Conservation (phyloP, 139 green algal genomes). For the Ulvella scutata region DNA sequence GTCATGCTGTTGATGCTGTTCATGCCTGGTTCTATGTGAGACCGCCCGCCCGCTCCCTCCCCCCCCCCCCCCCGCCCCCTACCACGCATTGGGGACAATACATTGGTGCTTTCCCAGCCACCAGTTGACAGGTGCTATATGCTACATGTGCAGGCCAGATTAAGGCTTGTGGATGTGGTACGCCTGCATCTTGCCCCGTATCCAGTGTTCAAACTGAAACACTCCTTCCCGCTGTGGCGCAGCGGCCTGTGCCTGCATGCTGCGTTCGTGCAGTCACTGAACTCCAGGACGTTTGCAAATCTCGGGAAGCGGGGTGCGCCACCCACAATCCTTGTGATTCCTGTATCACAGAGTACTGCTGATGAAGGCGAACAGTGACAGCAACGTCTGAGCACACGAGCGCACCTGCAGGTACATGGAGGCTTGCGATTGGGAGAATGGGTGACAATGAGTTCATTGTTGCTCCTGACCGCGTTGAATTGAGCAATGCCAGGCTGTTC, state of each 20-base stretch:
- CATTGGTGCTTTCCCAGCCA: neutral
- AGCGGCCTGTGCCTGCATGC: slow-evolving; percentile 2
- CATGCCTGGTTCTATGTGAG: neutral
- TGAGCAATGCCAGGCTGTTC: neutral
- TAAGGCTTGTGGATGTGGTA: neutral
- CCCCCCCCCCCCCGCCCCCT: too few species aligned
- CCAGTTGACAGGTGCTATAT: neutral
- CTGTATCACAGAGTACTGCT: too few species aligned
- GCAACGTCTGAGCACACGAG: too few species aligned
- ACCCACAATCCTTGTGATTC: too few species aligned
- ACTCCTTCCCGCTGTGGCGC: neutral
- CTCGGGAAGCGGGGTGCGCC: neutral
- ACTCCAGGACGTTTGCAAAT: neutral
- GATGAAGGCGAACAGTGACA: neutral
- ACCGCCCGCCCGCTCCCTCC: neutral
- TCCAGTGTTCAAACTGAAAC: neutral
- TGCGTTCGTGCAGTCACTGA: neutral
- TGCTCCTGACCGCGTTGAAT: neutral
- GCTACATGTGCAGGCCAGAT: neutral
- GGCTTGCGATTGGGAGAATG: neutral
- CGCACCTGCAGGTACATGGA: neutral
- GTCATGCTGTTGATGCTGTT: neutral
- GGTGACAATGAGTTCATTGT: neutral
- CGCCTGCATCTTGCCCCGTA: neutral
- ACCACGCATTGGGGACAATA: neutral